These are phyloP conservation scores for Handroanthus guayacan DNA, from an alignment of 257 asterid genomes.

Conservation along the genomic window DNA sequence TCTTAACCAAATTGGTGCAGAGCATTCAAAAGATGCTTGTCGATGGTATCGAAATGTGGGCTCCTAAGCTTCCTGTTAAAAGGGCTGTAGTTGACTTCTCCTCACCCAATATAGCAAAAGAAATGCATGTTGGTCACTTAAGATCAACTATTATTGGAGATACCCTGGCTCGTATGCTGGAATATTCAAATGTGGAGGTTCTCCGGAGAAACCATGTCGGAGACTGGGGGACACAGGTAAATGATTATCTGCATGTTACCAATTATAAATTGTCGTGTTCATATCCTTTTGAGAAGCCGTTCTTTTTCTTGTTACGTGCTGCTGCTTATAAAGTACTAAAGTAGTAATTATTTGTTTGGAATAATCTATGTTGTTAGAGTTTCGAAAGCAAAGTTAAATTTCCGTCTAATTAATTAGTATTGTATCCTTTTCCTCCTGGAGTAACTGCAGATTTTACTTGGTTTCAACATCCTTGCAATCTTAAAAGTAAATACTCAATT, in stretches of 20 bases:
- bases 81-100: slow-evolving; percentile 91
- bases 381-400: not conserved
- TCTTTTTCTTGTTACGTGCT: slow-evolving; percentile 15
- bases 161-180: slow-evolving; percentile 93
- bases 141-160: slow-evolving; percentile 97
- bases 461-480: slow-evolving; percentile 13
- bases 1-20: slow-evolving; percentile 53
- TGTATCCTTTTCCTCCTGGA: not conserved
- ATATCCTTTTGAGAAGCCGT: slow-evolving; percentile 16
- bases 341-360: not conserved
- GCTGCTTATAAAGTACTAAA: not conserved
- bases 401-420: not conserved
- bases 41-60: slow-evolving; percentile 87
- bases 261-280: slow-evolving; percentile 7
- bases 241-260: slow-evolving; percentile 25
- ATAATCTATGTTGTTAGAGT: not conserved
- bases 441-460: slow-evolving; percentile 10
- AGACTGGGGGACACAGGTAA: slow-evolving; percentile 98
- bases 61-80: slow-evolving; percentile 81
- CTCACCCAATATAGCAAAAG: slow-evolving; percentile 97
- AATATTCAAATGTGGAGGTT: slow-evolving; percentile 86
- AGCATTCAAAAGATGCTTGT: slow-evolving; percentile 80
- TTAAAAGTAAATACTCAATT: not conserved
- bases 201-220: slow-evolving; percentile 95
- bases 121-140: slow-evolving; percentile 98